A percentile compares a stretch with the other conserved stretches of the same genome.
Evolutionary conservation across 2,329 filamentous ascomycete genomes (phyloP).

Genomic region (Aureobasidium melanogenum): DNA sequence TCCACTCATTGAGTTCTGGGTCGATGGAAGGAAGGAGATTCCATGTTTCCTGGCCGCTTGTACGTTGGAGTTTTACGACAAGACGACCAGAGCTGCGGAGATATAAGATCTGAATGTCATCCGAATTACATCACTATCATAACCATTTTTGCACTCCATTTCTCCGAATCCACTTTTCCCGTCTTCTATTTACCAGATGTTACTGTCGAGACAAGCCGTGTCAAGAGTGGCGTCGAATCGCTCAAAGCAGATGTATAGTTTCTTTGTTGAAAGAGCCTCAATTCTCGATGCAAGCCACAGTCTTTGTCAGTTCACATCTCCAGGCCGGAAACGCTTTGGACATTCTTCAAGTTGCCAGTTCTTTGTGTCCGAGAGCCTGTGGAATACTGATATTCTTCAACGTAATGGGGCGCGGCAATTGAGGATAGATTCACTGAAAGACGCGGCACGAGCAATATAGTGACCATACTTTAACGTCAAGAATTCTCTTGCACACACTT

Average conservation of each 20-base stretch:
- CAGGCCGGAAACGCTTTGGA: neutral
- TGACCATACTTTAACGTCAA: neutral
- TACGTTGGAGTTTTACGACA: conserved; percentile 88
- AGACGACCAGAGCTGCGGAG: conserved; percentile 26
- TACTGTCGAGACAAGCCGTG: neutral
- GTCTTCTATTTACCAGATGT: neutral
- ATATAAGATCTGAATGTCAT: neutral
- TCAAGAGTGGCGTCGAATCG: neutral
- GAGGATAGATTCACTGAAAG: no score
- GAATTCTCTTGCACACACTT: neutral
- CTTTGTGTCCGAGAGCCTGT: neutral
- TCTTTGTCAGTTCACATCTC: neutral
- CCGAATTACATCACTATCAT: neutral
- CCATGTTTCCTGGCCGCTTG: conserved; percentile 86
- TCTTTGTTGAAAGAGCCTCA: neutral
- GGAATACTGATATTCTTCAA: neutral
- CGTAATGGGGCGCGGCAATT: neutral
- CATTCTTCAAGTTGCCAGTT: neutral
- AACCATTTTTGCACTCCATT: no score
- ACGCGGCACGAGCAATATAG: no score
- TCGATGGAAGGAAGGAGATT: conserved; percentile 85
- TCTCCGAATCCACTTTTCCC: neutral
- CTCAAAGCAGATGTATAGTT: neutral
- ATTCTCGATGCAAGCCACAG: neutral
- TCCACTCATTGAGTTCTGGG: conserved; percentile 90